Conservation (phyloP, 139 green algal genomes). For the Coelastrella sp. region DNA sequence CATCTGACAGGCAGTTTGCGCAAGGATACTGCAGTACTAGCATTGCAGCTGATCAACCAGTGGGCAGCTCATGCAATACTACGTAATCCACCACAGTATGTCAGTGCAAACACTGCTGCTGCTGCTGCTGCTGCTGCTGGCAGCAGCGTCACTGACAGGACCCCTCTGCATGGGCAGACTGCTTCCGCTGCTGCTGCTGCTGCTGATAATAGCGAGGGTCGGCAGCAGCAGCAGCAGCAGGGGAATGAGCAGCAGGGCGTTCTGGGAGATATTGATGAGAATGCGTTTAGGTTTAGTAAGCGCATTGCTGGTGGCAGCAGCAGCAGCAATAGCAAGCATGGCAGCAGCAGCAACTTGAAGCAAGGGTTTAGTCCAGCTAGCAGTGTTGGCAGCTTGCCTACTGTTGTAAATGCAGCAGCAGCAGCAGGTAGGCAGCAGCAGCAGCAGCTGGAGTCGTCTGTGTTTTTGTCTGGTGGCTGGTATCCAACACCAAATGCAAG, state of each 20-base stretch:
- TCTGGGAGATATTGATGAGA: background rate
- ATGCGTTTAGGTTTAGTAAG: conserved; percentile 6
- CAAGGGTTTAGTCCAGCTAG: background rate
- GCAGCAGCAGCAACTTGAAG: background rate
- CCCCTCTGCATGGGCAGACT: background rate
- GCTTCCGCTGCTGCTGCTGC: background rate
- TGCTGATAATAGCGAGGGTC: background rate
- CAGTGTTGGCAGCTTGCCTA: background rate
- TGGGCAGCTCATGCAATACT: conserved; percentile 35
- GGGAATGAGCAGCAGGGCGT: background rate
- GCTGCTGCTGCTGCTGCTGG: background rate
- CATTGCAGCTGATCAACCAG: conserved; percentile 59
- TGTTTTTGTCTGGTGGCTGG: conserved; percentile 46
- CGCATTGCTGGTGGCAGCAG: too few species aligned
- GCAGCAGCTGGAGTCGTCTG: conserved; percentile 21
- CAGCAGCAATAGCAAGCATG: conserved; percentile 22
- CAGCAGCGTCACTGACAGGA: background rate
- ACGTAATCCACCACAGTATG: conserved; percentile 4
- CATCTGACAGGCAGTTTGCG: conserved; percentile 63
- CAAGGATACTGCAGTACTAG: conserved; percentile 54
- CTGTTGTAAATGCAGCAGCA: conserved; percentile 2
- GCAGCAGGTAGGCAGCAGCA: background rate
- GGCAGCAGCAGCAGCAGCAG: conserved; percentile 18
- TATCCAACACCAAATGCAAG: conserved; percentile 25
- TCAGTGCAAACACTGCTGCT: background rate